Evolutionary conservation across 345 rosid species (phyloP), one percentile per base, ranked within the genome.

Genomic region (Punica granatum): DNA sequence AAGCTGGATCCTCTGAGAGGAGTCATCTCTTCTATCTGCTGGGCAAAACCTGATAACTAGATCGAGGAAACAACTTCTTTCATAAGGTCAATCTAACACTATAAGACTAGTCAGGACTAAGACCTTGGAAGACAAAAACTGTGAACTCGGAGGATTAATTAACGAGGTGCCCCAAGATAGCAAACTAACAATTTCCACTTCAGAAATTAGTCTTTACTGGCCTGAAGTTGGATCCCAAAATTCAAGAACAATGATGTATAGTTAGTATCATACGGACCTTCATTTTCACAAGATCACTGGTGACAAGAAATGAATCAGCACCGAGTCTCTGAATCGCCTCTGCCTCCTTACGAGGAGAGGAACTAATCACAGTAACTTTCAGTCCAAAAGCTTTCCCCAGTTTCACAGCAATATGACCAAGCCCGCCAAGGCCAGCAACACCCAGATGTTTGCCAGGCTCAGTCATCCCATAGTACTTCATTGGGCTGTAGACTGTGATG

Each of bases 391-490:
- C 96, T 83, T 88, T 92, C 42, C 74, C 96, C 43, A 92, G 76
- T 79, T 86, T 92, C 43, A 92, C 91, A 44, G 96, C 98, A 67
- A 89, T 79, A 77, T 92, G 98, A 70, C 96, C 98, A 67, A 92
- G 87, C 18, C 98, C 98, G 71, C 96, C 96, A 67, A 89, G 89
- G 61, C 98, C 98, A 14, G 84, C 90, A 0, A 92, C 82, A 67
- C 98, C 98, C 72, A 92, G 72, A 80, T 92, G 95, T 72, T 88
- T 92, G 48, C 98, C 92, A 16, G 86, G 79, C 71, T 86, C 87
- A 4, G 87, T 86, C 85, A 90, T 86, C 62, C 94, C 94, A 72
- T 92, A 92, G 70, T 89, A 89, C 67, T 86, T 85, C 96, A 88
- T 92, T 6, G 98, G 96, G 81, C 94, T 92, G 69, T 84, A 89